A percentile compares a stretch with the other conserved stretches of the same genome.
Evolutionary conservation across 805 yeast genomes (phyloP).

Genomic region (Ogataea henricii): DNA sequence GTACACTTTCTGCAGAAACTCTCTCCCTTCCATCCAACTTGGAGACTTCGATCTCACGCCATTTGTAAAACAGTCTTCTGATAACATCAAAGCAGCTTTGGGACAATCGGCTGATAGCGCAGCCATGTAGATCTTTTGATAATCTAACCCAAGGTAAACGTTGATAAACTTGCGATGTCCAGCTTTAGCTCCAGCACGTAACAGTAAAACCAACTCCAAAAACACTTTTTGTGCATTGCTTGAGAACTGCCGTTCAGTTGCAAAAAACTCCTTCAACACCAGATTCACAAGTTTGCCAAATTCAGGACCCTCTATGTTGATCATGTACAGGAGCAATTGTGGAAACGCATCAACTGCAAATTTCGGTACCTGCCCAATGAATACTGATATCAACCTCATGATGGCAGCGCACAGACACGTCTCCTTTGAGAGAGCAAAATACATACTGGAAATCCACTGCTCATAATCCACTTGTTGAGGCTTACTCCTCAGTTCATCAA

Average conservation of each 20-base stretch:
- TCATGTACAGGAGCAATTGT: slow-evolving; percentile 32
- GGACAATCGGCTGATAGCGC: slow-evolving; percentile 38
- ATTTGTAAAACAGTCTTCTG: slow-evolving; percentile 44
- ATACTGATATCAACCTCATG: slow-evolving; percentile 37
- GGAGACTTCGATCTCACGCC: slow-evolving; percentile 1
- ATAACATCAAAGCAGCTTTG: slow-evolving; percentile 48
- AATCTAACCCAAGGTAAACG: slow-evolving; percentile 36
- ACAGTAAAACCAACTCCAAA: slow-evolving; percentile 35
- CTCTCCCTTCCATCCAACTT: slow-evolving; percentile 20
- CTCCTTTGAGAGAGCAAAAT: background rate
- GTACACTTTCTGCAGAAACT: slow-evolving; percentile 43
- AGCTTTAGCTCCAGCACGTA: slow-evolving; percentile 44
- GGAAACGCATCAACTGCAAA: slow-evolving; percentile 34
- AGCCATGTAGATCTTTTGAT: slow-evolving; percentile 30
- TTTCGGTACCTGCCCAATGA: slow-evolving; percentile 29
- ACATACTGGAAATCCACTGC: background rate
- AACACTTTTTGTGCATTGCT: slow-evolving; percentile 25
- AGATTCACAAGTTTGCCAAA: slow-evolving; percentile 19
- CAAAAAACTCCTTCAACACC: slow-evolving; percentile 29
- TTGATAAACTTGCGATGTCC: slow-evolving; percentile 30
- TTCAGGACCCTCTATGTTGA: slow-evolving; percentile 20
- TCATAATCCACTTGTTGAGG: background rate
- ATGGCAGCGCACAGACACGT: slow-evolving; percentile 27
- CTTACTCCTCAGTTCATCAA: background rate
- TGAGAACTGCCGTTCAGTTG: slow-evolving; percentile 12